Evolutionary conservation across 768 basidiomycete species (phyloP).

Genomic region (Termitomyces sp.): DNA sequence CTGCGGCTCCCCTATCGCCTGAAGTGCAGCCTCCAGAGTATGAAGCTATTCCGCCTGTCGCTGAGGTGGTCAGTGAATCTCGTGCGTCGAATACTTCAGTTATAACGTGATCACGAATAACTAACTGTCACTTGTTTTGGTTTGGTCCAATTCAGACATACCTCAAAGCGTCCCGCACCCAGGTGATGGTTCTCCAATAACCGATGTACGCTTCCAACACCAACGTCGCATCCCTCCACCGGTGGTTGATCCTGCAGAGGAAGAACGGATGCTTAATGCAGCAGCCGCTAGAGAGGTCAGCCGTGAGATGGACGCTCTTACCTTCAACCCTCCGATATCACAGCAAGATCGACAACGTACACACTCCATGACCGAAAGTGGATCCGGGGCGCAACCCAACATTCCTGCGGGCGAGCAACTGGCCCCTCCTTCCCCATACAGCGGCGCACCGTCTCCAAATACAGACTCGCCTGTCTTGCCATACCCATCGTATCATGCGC

Average conservation of each 20-base stretch:
- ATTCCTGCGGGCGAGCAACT: conserved; percentile 12
- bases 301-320: conserved; percentile 57
- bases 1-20: background rate
- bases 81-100: background rate
- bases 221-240: conserved; percentile 34
- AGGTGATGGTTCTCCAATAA: conserved; percentile 3
- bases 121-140: background rate
- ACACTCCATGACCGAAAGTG: conserved; percentile 12
- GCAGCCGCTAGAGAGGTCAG: conserved; percentile 68
- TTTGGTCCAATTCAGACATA: background rate
- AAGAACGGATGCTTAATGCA: conserved; percentile 53
- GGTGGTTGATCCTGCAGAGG: conserved; percentile 32
- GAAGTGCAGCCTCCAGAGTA: conserved; percentile 14
- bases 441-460: conserved; percentile 29
- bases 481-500: conserved; percentile 15
- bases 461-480: conserved; percentile 22
- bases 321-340: conserved; percentile 22
- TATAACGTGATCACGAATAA: background rate
- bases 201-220: conserved; percentile 11
- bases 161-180: background rate
- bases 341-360: conserved; percentile 13
- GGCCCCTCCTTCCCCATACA: conserved; percentile 35
- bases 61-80: background rate
- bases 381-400: background rate
- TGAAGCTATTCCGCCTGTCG: conserved; percentile 2